phyloP scores from a whole-genome alignment of 1,139 yeast species.

The Saccharomycopsis hybrid region DNA sequence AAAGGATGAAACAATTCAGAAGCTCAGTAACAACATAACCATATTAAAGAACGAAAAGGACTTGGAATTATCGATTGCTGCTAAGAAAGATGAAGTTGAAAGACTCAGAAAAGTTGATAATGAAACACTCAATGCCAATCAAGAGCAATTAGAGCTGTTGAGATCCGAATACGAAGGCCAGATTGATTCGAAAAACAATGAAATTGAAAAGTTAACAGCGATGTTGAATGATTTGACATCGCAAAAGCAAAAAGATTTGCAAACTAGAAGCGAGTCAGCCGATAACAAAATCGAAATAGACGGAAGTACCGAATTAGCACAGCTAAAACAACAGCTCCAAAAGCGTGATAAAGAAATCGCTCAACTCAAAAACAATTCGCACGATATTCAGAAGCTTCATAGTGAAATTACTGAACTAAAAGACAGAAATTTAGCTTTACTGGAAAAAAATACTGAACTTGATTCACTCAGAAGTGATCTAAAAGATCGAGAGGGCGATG shows the following conservation, averaged over 20 bases:
- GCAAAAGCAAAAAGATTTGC: constrained; percentile 1
- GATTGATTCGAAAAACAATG: constrained; percentile 9
- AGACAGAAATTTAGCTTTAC: constrained; percentile 5
- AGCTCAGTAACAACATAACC: constrained; percentile 3
- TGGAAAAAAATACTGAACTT: constrained; percentile 8
- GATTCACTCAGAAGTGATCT: constrained; percentile 1
- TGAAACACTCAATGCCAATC: not conserved
- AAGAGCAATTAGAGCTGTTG: not conserved
- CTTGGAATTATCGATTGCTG: not conserved
- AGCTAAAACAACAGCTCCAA: not conserved
- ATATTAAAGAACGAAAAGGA: constrained; percentile 5
- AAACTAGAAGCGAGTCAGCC: too few relatives aligned
- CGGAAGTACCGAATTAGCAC: not conserved
- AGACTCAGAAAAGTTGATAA: constrained; percentile 16
- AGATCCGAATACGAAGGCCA: constrained; percentile 5
- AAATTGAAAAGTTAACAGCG: constrained; percentile 5
- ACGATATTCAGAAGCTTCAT: not conserved
- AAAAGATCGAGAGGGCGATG: not conserved
- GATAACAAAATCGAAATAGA: not conserved
- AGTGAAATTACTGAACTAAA: constrained; percentile 18
- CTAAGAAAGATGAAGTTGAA: constrained; percentile 2
- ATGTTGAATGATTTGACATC: constrained; percentile 7
- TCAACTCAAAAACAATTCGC: not conserved
- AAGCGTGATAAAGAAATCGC: constrained; percentile 8
- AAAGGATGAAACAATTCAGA: constrained; percentile 10